Conservation (phyloP, 768 basidiomycete genomes). For the Lactifluus piperatus region DNA sequence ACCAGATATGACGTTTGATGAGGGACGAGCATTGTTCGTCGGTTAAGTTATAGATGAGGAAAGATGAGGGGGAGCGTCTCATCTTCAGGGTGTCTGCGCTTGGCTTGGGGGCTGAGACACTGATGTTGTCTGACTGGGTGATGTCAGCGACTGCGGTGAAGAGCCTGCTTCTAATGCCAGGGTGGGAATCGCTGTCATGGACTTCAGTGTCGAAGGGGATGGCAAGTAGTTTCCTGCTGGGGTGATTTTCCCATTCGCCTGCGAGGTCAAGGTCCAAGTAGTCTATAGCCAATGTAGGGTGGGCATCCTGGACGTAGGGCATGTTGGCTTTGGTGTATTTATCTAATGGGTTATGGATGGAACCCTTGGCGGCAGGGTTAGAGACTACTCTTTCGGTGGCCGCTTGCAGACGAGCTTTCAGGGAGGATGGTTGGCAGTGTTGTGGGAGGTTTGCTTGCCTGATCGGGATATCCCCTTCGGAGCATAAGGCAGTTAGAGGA, state of each 20-base stretch:
- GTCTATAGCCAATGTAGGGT: background rate
- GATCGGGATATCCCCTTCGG: no score
- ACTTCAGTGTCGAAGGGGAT: background rate
- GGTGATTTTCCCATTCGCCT: background rate
- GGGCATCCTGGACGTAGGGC: background rate
- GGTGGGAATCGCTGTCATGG: background rate
- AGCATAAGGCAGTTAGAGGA: no score
- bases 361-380: background rate
- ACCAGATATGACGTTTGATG: background rate
- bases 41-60: background rate
- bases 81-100: background rate
- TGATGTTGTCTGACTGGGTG: background rate
- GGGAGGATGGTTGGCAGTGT: no score
- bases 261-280: background rate
- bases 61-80: background rate
- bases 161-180: background rate
- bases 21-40: background rate
- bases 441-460: no score
- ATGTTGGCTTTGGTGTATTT: background rate
- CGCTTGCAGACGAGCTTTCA: no score
- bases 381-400: no score
- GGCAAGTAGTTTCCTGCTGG: background rate
- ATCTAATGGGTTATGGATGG: background rate
- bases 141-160: background rate
- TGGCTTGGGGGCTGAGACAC: no score